Evolutionary conservation across 768 basidiomycete species (phyloP).

Genomic region (Mrakia gelida): DNA sequence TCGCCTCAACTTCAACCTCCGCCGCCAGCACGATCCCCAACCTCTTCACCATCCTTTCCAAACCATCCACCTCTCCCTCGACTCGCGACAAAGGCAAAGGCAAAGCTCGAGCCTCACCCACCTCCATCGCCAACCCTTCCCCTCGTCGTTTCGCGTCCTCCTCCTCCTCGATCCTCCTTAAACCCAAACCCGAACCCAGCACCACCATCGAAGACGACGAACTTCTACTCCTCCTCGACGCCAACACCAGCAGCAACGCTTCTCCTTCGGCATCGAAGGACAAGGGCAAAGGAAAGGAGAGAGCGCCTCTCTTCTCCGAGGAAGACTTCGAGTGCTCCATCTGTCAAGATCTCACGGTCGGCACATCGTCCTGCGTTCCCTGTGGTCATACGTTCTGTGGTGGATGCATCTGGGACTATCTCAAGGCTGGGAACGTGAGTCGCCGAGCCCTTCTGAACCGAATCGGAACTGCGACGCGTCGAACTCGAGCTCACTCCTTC

Average conservation of each 20-base stretch:
- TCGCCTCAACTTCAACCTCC: background rate
- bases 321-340: slow-evolving; percentile 11
- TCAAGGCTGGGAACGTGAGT: slow-evolving; percentile 13
- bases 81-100: background rate
- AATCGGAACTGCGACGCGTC: background rate
- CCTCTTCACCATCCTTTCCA: background rate
- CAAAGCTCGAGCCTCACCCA: background rate
- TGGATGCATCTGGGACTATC: slow-evolving; percentile 15
- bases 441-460: no score
- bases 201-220: background rate
- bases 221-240: no score
- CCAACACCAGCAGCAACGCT: no score
- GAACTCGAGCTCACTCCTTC: background rate
- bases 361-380: background rate
- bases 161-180: background rate
- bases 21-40: background rate
- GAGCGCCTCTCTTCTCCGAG: background rate
- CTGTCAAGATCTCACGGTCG: slow-evolving; percentile 14
- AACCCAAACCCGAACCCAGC: background rate
- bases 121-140: background rate
- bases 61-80: background rate
- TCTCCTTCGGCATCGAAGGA: background rate
- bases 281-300: background rate
- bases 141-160: background rate
- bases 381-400: slow-evolving; percentile 17